Evolutionary conservation across 257 asterid genomes (phyloP), one percentile per base, ranked within the genome.

Genomic region (Vinca minor): DNA sequence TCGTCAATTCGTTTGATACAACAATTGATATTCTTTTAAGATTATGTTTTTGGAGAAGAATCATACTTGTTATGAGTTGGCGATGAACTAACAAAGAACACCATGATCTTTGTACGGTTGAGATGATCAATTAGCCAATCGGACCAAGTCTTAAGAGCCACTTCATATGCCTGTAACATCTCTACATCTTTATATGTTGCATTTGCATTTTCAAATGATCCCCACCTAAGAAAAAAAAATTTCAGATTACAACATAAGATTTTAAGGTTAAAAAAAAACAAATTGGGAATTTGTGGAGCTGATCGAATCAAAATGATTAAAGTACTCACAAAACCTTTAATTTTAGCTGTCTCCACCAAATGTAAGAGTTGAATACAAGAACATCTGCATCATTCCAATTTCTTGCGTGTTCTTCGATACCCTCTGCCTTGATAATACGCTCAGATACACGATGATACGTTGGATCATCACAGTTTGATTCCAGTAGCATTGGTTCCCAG

Each of bases 401-500:
- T 17, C 64, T 76, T 4, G 81, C 88, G 20, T 87, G 93, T 59
- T 83, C 81, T 61, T 76, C 93, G 4, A 85, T 85, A 8, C 82
- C 26, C 5, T 66, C 58, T 9, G 77, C 68, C 58, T 77, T 66
- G 18, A 88, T 25, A 15, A 59, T 52, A 2, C 84, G 84, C 31
- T 38, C 72, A 18, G 47, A 9, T 15, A 52, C 68, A 8, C 69
- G 74, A 18, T 80, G 87, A 36, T 41, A 31, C 0, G 45, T 6
- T 29, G 81, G 70, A 73, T 80, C 70, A 32, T 87, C 95, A 1
- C 77, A 72, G n/a, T 71, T 82, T 0, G 92, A 81, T 72, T 87
- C 95, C n/a, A 84, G 73, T 38, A 87, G 62, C 64, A 82, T 55
- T 29, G 92, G 95, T 1, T 86, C 77, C 95, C 92, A 87, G 50